Conservation (phyloP, 1,284 basidiomycete genomes). For the Cystobasidium pallidum region DNA sequence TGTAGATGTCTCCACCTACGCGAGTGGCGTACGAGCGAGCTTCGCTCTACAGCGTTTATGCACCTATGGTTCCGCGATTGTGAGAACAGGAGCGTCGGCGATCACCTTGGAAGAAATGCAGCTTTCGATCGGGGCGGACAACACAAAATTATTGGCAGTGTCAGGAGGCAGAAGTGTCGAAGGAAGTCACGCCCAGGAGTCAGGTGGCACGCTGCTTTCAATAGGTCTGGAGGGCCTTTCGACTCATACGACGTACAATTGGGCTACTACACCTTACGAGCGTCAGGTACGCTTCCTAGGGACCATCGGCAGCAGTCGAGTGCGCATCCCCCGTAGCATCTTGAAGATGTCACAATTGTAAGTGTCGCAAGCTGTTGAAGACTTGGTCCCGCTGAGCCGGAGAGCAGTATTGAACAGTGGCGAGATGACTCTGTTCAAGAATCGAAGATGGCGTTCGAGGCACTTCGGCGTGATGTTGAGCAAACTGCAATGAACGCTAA, state of each 20-base stretch:
- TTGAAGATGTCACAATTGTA: slow-evolving; percentile 70
- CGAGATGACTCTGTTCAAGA: slow-evolving; percentile 70
- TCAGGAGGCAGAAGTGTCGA: not conserved
- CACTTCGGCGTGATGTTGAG: slow-evolving; percentile 41
- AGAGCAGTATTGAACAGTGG: slow-evolving; percentile 68
- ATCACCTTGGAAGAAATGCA: not conserved
- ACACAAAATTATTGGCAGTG: not conserved
- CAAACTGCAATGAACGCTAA: not conserved
- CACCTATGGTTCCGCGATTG: not conserved
- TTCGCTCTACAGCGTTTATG: not conserved
- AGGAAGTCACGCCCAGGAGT: no score
- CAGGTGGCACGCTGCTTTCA: not conserved
- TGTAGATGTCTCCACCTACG: slow-evolving; percentile 25
- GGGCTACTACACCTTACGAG: not conserved
- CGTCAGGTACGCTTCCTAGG: not conserved
- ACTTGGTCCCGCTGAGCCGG: not conserved
- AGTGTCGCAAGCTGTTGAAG: not conserved
- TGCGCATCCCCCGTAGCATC: slow-evolving; percentile 71
- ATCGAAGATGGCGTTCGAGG: slow-evolving; percentile 40
- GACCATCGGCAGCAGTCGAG: slow-evolving; percentile 13
- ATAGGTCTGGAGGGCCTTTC: slow-evolving; percentile 17
- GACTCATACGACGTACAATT: not conserved
- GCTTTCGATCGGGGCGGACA: slow-evolving; percentile 10
- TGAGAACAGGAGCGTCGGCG: not conserved
- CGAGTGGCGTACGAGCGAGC: slow-evolving; percentile 21